Percentiles rank a stretch among this genome's conserved stretches.
Conservation (phyloP, 2,329 filamentous ascomycete species). For the Lasiodiplodia sp. region DNA sequence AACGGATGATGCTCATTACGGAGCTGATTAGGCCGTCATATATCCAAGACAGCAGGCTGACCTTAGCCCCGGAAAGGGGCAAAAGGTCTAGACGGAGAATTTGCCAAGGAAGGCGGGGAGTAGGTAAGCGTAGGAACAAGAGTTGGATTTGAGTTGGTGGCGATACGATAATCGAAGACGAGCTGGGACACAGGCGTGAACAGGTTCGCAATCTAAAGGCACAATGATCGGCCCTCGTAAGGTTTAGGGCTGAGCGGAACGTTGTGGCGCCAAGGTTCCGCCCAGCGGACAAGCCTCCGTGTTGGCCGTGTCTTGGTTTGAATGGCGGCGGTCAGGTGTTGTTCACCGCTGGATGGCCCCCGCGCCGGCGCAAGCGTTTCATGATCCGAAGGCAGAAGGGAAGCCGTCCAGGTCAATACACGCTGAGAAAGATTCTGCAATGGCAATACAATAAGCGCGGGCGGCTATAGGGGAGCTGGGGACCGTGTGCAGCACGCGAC, state of each 20-base stretch:
- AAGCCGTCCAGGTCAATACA: constrained; percentile 12
- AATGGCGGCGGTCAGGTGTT: background rate
- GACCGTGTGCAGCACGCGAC: background rate
- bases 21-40: constrained; percentile 20
- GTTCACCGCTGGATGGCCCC: constrained; percentile 15
- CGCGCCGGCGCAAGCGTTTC: constrained; percentile 16
- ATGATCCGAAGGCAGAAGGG: constrained; percentile 12
- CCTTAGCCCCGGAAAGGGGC: constrained; percentile 14
- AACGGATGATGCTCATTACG: constrained; percentile 21
- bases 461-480: constrained; percentile 15
- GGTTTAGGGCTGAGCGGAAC: constrained; percentile 18
- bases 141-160: background rate
- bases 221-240: constrained; percentile 10
- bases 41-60: constrained; percentile 17
- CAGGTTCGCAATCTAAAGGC: constrained; percentile 5
- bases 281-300: background rate
- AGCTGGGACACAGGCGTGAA: background rate
- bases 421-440: constrained; percentile 4
- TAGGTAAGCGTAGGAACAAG: background rate
- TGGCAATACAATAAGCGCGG: constrained; percentile 4
- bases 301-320: background rate
- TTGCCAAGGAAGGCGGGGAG: background rate
- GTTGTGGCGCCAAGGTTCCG: constrained; percentile 7
- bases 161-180: background rate
- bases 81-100: background rate